phyloP scores from a whole-genome alignment of 768 basidiomycete genomes.

The Lactifluus echinatus region DNA sequence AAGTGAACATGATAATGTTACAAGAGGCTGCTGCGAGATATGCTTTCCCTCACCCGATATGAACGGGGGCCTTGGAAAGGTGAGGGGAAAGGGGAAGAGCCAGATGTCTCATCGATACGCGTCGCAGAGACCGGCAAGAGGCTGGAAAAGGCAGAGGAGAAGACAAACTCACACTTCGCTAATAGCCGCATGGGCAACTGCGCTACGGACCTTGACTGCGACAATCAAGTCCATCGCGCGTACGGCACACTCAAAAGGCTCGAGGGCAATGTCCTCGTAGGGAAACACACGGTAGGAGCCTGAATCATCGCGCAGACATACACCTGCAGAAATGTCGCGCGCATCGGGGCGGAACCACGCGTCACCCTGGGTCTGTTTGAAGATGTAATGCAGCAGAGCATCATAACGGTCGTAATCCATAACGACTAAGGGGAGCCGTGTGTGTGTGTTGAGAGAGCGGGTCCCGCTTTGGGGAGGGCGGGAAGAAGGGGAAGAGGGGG shows the following conservation, averaged over 20 bases:
- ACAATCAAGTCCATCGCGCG: conserved; percentile 46
- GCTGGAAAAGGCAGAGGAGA: not conserved
- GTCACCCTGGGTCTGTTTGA: conserved; percentile 41
- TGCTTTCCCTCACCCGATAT: not conserved
- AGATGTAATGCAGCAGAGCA: conserved; percentile 36
- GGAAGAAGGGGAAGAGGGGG: not conserved
- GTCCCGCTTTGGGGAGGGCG: not conserved
- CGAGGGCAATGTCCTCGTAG: conserved; percentile 42
- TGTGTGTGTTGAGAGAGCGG: not conserved
- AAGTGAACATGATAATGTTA: not conserved
- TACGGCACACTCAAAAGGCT: conserved; percentile 47
- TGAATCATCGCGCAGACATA: conserved; percentile 41
- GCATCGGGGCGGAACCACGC: conserved; percentile 48
- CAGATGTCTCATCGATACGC: not conserved
- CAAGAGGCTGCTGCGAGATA: not conserved
- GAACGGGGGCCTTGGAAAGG: not conserved
- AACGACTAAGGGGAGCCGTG: not conserved
- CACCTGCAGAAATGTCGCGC: conserved; percentile 38
- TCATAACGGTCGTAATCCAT: conserved; percentile 38
- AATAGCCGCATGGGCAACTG: conserved; percentile 43
- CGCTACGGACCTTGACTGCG: conserved; percentile 44
- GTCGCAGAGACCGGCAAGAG: not conserved
- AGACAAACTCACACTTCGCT: conserved; percentile 33
- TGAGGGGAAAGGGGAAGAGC: not conserved
- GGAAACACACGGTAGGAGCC: conserved; percentile 48